Percentiles rank a stretch among this genome's conserved stretches.
Conservation (phyloP, 2,329 filamentous ascomycete species). For the Amauroascus verrucosus region DNA sequence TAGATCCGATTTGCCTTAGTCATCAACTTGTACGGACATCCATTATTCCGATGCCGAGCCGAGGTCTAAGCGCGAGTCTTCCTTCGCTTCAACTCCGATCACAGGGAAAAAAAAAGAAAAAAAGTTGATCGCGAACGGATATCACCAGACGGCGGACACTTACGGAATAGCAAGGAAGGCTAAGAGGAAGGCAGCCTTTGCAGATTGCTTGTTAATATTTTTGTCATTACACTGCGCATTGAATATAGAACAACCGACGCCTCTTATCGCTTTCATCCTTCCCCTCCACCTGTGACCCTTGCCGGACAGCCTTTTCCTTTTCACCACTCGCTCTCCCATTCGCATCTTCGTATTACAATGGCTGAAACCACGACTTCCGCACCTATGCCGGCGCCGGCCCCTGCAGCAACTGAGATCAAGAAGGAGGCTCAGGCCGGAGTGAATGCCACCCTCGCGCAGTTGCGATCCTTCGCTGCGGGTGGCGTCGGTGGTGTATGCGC, state of each 20-base stretch:
- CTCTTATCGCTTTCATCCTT: neutral
- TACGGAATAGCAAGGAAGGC: too few relatives aligned
- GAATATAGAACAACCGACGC: too few relatives aligned
- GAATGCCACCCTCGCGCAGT: slow-evolving; percentile 49
- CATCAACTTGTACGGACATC: neutral
- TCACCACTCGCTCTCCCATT: too few relatives aligned
- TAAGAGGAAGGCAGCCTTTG: too few relatives aligned
- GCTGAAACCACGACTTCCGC: slow-evolving; percentile 25
- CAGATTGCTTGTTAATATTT: too few relatives aligned
- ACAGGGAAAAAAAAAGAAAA: neutral
- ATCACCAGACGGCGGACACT: too few relatives aligned
- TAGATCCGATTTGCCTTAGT: too few relatives aligned
- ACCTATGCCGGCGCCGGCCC: slow-evolving; percentile 23
- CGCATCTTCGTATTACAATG: neutral
- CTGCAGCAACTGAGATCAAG: slow-evolving; percentile 25
- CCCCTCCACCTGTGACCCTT: neutral
- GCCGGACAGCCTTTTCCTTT: neutral
- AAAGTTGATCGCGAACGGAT: too few relatives aligned
- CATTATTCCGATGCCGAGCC: neutral
- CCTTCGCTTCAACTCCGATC: too few relatives aligned
- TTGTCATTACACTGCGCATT: too few relatives aligned
- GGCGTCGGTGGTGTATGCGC: slow-evolving; percentile 91
- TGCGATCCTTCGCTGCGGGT: slow-evolving; percentile 77
- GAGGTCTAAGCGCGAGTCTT: neutral
- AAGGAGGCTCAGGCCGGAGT: slow-evolving; percentile 12